Evolutionary conservation across 1,284 basidiomycete genomes (phyloP).

Genomic region (Fomitopsis schrenkii): DNA sequence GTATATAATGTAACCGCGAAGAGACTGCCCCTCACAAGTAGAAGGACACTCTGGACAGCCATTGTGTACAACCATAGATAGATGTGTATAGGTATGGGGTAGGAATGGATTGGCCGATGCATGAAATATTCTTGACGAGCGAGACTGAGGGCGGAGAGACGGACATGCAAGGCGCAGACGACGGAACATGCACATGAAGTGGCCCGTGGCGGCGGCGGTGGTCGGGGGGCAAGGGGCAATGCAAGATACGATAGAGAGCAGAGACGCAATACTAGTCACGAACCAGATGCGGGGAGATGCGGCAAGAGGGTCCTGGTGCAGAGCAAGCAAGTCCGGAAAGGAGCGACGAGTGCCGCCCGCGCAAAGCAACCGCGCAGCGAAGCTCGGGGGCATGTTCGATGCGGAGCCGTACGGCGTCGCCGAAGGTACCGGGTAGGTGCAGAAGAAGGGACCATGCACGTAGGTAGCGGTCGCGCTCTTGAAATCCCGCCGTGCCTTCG

Average conservation of each 20-base stretch:
- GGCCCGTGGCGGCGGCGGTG: not conserved
- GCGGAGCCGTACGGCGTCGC: conserved; percentile 34
- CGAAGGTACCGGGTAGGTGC: conserved; percentile 49
- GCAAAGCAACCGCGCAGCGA: conserved; percentile 23
- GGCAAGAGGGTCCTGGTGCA: not conserved
- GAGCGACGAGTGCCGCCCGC: not conserved
- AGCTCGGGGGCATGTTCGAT: conserved; percentile 37
- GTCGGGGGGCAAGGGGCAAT: not conserved
- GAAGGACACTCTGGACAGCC: not conserved
- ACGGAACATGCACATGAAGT: not conserved
- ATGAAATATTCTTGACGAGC: not conserved
- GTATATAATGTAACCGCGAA: not conserved
- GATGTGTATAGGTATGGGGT: not conserved
- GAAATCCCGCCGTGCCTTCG: conserved; percentile 60
- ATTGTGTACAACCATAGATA: not conserved
- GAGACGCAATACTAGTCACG: not conserved
- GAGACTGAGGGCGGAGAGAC: not conserved
- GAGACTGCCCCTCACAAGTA: not conserved
- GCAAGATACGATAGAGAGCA: not conserved
- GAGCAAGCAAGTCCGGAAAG: not conserved
- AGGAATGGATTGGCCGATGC: not conserved
- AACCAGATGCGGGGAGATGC: not conserved
- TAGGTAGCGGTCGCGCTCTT: conserved; percentile 49
- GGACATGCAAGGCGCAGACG: not conserved
- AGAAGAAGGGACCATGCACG: conserved; percentile 49